Evolutionary conservation across 768 basidiomycete species (phyloP), one percentile per base, ranked within the genome.

Genomic region (Pluteus cervinus): DNA sequence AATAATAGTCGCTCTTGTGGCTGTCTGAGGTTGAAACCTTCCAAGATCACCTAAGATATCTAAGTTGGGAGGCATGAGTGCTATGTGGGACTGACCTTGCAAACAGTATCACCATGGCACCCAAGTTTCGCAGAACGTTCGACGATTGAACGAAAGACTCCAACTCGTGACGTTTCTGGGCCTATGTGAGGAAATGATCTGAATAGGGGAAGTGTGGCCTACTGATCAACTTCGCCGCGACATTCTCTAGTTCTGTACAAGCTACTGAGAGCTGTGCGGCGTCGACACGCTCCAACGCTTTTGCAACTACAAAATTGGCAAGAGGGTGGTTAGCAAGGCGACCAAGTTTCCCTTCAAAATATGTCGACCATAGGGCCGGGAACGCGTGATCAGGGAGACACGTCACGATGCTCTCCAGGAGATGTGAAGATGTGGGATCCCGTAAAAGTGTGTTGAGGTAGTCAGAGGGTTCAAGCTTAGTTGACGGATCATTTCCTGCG

Each of bases 301-400:
- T 83, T 1, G 92, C 84, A 4, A 92, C 68, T 15, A 97, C 92
- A 50, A 91, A 99, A 53, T 98, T 99, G 9, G 88, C 91, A 2
- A 93, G 86, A 3, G 93, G 90, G 57, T 99, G 94, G 14, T 72
- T 65, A 12, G 85, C 80, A 20, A 96, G 65, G 40, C 82, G 74
- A 3, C 71, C 59, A 24, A 96, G 64, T 44, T 81, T 79, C n/a
- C 78, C 79, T 29, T 62, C 57, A 54, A 98, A 83, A 60, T 96
- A 93, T 0, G 72, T 71, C 3, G 61, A 50, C 94, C 94, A 98
- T 4, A 96, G 51, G 0, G 68, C 50, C 22, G 60, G 53, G 52
- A 93, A 92, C 2, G 81, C 70, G 12, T 60, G 49, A 5, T 66
- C 58, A 0, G 89, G 80, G 12, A 79, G 74, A 34, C 73, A 71